Base-by-base conservation (phyloP, 495 filamentous ascomycete genomes). In the Pyrenopolyporus hunteri region DNA sequence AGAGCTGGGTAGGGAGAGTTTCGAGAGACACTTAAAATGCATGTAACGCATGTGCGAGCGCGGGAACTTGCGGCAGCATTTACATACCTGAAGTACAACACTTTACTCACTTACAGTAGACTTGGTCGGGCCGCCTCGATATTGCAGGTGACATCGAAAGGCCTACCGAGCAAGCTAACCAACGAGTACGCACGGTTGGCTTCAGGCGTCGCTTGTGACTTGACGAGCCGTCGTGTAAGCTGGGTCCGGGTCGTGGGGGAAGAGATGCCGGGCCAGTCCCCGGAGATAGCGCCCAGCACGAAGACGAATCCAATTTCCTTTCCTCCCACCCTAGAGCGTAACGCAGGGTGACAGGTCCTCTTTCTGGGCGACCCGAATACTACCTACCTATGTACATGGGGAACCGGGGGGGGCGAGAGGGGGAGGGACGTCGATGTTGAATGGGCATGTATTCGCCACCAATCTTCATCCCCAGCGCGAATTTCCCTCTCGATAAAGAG, bases 51-150 rank as follows among this genome's bases (percentile, higher is more conserved):
- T 58, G 37, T 46, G 60, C 14, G 28, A 43, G 36, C 50, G 40
- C 60, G 53, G 60, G 60, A 64, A 53, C 54, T 53, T 59, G 49
- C 48, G 48, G 54, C 54, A 59, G 50, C 33, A 14, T 48, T 35
- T n/a, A 49, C 26, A 42, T 42, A 20, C n/a, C n/a, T n/a, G n/a
- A n/a, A n/a, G n/a, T n/a, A n/a, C n/a, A n/a, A n/a, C n/a, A n/a
- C n/a, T n/a, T n/a, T n/a, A n/a, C n/a, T n/a, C n/a, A n/a, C n/a
- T n/a, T n/a, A n/a, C n/a, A n/a, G n/a, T 20, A 42, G 37, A 1
- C 37, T 42, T n/a, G n/a, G 37, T 42, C 37, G 37, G 37, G 20
- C 37, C 37, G 37, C 17, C 37, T 42, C 23, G 9, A 6, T 48
- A 35, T 47, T 11, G 14, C 11, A 42, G 17, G 22, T 31, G 32